phyloP scores from a whole-genome alignment of 371 early-diverging fungal species.

The Lichtheimia hyalospora region DNA sequence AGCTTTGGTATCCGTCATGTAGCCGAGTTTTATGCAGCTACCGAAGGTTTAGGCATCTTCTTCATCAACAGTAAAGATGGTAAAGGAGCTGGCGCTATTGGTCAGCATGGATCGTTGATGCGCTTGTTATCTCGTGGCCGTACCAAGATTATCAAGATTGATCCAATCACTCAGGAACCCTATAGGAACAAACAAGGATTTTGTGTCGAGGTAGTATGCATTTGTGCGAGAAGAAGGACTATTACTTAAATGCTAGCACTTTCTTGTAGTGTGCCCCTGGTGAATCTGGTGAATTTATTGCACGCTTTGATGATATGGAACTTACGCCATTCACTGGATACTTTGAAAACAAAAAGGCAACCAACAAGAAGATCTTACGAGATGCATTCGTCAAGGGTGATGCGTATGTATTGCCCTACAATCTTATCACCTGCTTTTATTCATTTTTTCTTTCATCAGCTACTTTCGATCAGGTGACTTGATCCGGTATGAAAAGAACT shows the following conservation, averaged over 20 bases:
- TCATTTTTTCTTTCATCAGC: neutral
- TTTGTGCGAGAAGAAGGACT: too few species aligned
- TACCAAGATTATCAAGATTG: slow-evolving; percentile 28
- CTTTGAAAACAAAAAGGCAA: slow-evolving; percentile 41
- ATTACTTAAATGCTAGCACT: too few species aligned
- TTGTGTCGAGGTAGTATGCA: slow-evolving; percentile 29
- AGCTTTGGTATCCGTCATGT: slow-evolving; percentile 48
- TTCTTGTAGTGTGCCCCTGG: slow-evolving; percentile 24
- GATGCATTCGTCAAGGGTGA: slow-evolving; percentile 29
- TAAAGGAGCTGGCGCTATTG: slow-evolving; percentile 54
- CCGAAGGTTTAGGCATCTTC: slow-evolving; percentile 33
- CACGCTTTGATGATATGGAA: slow-evolving; percentile 34
- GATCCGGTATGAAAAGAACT: slow-evolving; percentile 48
- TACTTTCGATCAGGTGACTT: slow-evolving; percentile 67
- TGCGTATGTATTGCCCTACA: slow-evolving; percentile 1
- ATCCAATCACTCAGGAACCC: slow-evolving; percentile 39
- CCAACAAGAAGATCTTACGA: slow-evolving; percentile 47
- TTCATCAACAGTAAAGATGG: slow-evolving; percentile 49
- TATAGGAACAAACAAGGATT: slow-evolving; percentile 31
- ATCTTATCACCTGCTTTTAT: neutral
- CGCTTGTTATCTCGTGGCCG: slow-evolving; percentile 12
- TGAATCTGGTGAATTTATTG: slow-evolving; percentile 17
- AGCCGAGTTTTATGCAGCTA: slow-evolving; percentile 58
- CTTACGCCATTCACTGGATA: slow-evolving; percentile 30
- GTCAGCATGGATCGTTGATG: slow-evolving; percentile 30